Evolutionary conservation across 352 stramenopile genomes (phyloP), one percentile per base, ranked within the genome.

Genomic region (Thraustochytrium sp.): DNA sequence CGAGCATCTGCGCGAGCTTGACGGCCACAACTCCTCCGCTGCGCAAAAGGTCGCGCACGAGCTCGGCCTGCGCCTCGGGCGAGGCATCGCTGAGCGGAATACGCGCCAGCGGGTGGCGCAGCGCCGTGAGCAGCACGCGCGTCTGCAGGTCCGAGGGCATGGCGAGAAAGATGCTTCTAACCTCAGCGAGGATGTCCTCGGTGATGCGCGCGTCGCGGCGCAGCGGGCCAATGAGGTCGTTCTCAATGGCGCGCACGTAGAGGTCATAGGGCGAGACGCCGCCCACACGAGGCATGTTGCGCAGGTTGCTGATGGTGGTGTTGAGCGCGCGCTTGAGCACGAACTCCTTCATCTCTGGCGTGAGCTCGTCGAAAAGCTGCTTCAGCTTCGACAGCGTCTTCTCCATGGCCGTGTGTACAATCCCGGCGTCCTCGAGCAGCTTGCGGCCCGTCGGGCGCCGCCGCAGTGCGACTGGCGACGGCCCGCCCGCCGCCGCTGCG

Each of bases 1-100:
- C 75, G 38, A 84, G 75, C 75, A 84, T 84, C 26, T 84, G 75
- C 18, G 55, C 75, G 8, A 84, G 61, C 61, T 84, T 84, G 55
- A 84, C 42, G 36, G 75, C 75, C 18, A 84, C 75, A 8, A 84
- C 75, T 13, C 75, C 75, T 8, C 75, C 75, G 42, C 55, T 80
- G 36, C 55, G 85, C 16, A 84, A 38, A 16, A 84, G 59, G 36
- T 84, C 75, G 26, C 75, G 55, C 4, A 84, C 75, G 2, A 84
- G 75, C 75, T 84, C 75, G 29, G 74, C 74, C n/a, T 80, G 68
- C 11, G 68, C 68, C 26, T 80, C 68, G 23, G 68, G 68, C 3
- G 44, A 63, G 26, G 75, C 75, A 11, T 84, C 75, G n/a, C 84
- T 61, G 23, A 76, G 55, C 59, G 55, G 55, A 29, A 53, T 49